Conservation (phyloP, 2,329 filamentous ascomycete species). For the Byssothecium circinans region DNA sequence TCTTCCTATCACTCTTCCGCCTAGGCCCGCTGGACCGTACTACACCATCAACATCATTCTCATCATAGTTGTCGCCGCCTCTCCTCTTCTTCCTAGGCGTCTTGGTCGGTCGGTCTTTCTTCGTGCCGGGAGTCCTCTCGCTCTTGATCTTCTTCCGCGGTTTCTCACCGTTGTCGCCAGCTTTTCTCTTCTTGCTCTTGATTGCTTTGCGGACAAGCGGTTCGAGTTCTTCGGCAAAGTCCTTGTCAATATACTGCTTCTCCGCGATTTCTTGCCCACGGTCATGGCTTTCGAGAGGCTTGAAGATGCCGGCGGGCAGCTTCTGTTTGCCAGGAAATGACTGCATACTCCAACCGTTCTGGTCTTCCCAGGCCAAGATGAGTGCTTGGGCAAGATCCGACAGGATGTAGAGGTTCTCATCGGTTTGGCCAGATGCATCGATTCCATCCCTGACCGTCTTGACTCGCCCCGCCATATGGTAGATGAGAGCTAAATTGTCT, state of each 20-base stretch:
- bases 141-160: constrained; percentile 39
- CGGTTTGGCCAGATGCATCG: constrained; percentile 54
- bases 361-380: constrained; percentile 83
- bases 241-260: constrained; percentile 80
- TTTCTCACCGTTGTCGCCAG: constrained; percentile 29
- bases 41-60: constrained; percentile 19
- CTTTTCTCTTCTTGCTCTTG: constrained; percentile 59
- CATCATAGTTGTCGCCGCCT: constrained; percentile 39
- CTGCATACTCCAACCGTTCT: constrained; percentile 82
- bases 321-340: constrained; percentile 80
- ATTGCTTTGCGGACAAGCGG: constrained; percentile 70
- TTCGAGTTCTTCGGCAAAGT: constrained; percentile 73
- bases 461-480: constrained; percentile 87
- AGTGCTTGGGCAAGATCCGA: constrained; percentile 84
- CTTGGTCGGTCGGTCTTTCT: constrained; percentile 39
- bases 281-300: constrained; percentile 71
- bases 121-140: constrained; percentile 35
- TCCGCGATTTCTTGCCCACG: constrained; percentile 83
- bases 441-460: constrained; percentile 88
- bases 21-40: constrained; percentile 46
- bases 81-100: constrained; percentile 40
- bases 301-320: constrained; percentile 78
- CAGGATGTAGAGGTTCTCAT: constrained; percentile 79
- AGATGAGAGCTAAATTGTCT: constrained; percentile 84
- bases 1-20: constrained; percentile 47